Percentiles rank a stretch among this genome's conserved stretches.
Evolutionary conservation across 805 yeast species (phyloP).

Genomic region (Lachancea sp.): DNA sequence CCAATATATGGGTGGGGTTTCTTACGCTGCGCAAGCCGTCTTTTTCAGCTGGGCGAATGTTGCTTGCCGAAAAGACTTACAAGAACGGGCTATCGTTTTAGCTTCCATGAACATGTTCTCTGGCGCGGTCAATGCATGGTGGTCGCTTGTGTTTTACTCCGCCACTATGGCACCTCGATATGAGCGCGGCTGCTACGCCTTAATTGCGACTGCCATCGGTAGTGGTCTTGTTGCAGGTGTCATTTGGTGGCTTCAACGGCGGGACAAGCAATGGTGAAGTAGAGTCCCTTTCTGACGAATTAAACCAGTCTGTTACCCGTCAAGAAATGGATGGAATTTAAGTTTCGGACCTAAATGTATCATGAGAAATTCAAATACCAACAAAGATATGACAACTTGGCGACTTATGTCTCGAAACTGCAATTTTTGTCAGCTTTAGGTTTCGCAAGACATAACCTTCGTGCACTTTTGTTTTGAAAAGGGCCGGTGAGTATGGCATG

Average conservation of each 20-base stretch:
- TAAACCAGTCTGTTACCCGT: conserved; percentile 2
- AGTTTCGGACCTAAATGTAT: background rate
- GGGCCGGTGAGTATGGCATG: too few species aligned
- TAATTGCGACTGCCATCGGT: conserved; percentile 42
- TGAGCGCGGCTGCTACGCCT: conserved; percentile 45
- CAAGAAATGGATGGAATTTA: background rate
- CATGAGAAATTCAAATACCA: too few species aligned
- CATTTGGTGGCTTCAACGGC: conserved; percentile 38
- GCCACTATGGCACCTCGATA: conserved; percentile 46
- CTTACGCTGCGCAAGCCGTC: conserved; percentile 49
- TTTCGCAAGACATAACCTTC: too few species aligned
- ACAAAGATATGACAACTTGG: too few species aligned
- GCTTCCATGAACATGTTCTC: conserved; percentile 57
- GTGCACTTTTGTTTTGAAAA: too few species aligned
- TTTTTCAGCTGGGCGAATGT: conserved; percentile 55
- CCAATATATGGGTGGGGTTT: conserved; percentile 43
- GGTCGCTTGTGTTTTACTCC: conserved; percentile 44
- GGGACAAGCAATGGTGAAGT: conserved; percentile 22
- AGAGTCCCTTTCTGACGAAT: background rate
- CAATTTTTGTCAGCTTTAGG: too few species aligned
- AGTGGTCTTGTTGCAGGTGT: conserved; percentile 33
- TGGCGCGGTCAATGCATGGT: conserved; percentile 53
- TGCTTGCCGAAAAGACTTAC: conserved; percentile 45
- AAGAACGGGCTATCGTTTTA: conserved; percentile 52
- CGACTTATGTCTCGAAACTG: too few species aligned